Base-by-base conservation (phyloP, 1,139 yeast species). In the Zygosaccharomyces sapae region DNA sequence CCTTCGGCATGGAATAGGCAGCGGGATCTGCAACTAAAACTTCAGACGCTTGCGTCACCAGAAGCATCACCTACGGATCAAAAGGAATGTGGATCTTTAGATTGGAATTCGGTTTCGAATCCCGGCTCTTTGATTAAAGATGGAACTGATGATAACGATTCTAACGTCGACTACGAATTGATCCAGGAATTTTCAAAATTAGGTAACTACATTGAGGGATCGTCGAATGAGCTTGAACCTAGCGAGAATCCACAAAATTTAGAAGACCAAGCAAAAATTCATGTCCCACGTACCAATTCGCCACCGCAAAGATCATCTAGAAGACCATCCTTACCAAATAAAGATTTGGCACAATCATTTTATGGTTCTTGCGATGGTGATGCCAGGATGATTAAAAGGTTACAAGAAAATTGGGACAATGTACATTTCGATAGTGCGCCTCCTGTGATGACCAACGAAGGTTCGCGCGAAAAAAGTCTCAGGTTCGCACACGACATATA, bases 271-370 rank as follows among this genome's bases (percentile, higher is more conserved):
- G 13, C 25, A 13, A 24, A 20, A 13, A 18, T 8, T 29, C 24
- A 10, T 27, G 18, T 22, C 34, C 34, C 31, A 24, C 20, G 10
- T 20, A 30, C 33, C 9, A n/a, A 20, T 27, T 33, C 24, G 3
- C 52, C 54, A 18, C 63, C 63, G 4, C 59, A 55, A 20, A 55
- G 62, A 41, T 59, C 63, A 9, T 41, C 44, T 0, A 53, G 42
- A 33, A 51, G 63, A 25, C 63, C 63, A 1, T 35, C 25, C 3
- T 36, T 58, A 16, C 33, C 45, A 3, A 51, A 46, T 38, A 55
- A 51, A 37, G 50, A 52, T 19, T 33, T 46, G 8, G 54, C 58
- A 2, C 55, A 41, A 37, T 47, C 48, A 3, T 58, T 56, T 41
- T 57, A 59, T 40, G 45, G 36, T 22, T 36, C 38, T 27, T 49